phyloP scores from a whole-genome alignment of 2,329 filamentous ascomycete genomes.

The Fusarium algeriense region DNA sequence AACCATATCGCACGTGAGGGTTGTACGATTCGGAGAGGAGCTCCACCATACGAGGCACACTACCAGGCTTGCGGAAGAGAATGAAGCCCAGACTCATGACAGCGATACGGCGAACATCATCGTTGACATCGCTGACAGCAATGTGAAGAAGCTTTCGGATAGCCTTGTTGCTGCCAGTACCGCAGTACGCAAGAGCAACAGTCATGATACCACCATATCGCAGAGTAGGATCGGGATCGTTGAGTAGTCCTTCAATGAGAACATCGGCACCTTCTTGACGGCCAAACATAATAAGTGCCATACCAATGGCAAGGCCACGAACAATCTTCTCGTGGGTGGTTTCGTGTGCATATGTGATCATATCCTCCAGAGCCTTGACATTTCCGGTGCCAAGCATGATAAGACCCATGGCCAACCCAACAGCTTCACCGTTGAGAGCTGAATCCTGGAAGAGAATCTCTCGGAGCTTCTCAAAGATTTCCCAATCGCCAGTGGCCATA shows the following conservation, averaged over 20 bases:
- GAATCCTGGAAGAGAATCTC: slow-evolving; percentile 92
- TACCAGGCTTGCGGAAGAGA: slow-evolving; percentile 96
- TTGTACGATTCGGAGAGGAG: slow-evolving; percentile 98
- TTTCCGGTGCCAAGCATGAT: slow-evolving; percentile 99
- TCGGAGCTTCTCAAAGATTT: slow-evolving; percentile 92
- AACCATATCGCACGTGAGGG: slow-evolving; percentile 96
- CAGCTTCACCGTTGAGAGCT: slow-evolving; percentile 95
- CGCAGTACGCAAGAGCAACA: slow-evolving; percentile 97
- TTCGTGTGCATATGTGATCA: slow-evolving; percentile 98
- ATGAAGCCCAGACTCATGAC: slow-evolving; percentile 99
- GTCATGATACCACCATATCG: slow-evolving; percentile 99
- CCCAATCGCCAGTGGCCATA: slow-evolving; percentile 93
- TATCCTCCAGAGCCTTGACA: slow-evolving; percentile 90
- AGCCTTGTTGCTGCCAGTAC: slow-evolving; percentile 97
- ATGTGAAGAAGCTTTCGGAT: slow-evolving; percentile 95
- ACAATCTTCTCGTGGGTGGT: slow-evolving; percentile 99
- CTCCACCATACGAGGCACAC: slow-evolving; percentile 98
- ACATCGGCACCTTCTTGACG: slow-evolving; percentile 95
- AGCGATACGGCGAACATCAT: slow-evolving; percentile 94
- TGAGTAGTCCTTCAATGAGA: slow-evolving; percentile 91
- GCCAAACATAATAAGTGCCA: slow-evolving; percentile 98
- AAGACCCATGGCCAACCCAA: slow-evolving; percentile 94
- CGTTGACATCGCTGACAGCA: slow-evolving; percentile 97
- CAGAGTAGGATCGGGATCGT: slow-evolving; percentile 92
- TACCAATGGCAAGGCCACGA: slow-evolving; percentile 92